Conservation (phyloP, 805 yeast species). For the Vanderwaltozyma tropicalis region DNA sequence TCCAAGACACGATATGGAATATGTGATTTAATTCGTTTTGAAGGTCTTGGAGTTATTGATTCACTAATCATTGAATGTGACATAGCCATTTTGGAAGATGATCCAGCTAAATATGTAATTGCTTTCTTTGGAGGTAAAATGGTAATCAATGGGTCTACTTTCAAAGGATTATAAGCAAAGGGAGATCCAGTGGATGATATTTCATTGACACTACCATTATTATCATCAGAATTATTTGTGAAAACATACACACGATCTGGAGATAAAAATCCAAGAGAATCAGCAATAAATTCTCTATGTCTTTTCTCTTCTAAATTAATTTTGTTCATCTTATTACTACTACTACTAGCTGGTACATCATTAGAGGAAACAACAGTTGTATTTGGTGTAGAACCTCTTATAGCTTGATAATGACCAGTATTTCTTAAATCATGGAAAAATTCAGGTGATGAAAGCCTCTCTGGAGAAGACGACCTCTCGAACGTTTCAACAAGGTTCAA, state of each 20-base stretch:
- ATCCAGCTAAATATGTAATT: slow-evolving; percentile 9
- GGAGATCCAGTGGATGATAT: too few relatives aligned
- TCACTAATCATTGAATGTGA: slow-evolving; percentile 3
- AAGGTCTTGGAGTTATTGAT: slow-evolving; percentile 7
- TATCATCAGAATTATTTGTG: slow-evolving; percentile 1
- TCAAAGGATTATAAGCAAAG: slow-evolving; percentile 4
- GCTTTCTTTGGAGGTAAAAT: slow-evolving; percentile 15
- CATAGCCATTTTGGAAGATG: slow-evolving; percentile 4
- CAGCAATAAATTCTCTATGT: slow-evolving; percentile 36
- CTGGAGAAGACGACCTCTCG: slow-evolving; percentile 21
- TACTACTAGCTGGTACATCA: not conserved
- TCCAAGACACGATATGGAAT: slow-evolving; percentile 44
- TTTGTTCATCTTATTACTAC: not conserved
- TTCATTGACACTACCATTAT: not conserved
- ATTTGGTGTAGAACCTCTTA: slow-evolving; percentile 4
- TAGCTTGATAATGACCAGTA: slow-evolving; percentile 18
- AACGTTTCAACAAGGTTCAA: slow-evolving; percentile 2
- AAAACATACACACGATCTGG: slow-evolving; percentile 35
- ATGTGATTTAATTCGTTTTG: slow-evolving; percentile 28
- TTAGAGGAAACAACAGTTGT: not conserved
- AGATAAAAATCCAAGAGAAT: slow-evolving; percentile 38
- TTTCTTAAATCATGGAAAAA: slow-evolving; percentile 17
- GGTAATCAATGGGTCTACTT: slow-evolving; percentile 14
- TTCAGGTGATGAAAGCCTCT: slow-evolving; percentile 25
- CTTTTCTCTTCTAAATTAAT: slow-evolving; percentile 5